A percentile compares a stretch with the other conserved stretches of the same genome.
phyloP scores from a whole-genome alignment of 2,329 filamentous ascomycete genomes.

The Arachnopeziza araneosa region DNA sequence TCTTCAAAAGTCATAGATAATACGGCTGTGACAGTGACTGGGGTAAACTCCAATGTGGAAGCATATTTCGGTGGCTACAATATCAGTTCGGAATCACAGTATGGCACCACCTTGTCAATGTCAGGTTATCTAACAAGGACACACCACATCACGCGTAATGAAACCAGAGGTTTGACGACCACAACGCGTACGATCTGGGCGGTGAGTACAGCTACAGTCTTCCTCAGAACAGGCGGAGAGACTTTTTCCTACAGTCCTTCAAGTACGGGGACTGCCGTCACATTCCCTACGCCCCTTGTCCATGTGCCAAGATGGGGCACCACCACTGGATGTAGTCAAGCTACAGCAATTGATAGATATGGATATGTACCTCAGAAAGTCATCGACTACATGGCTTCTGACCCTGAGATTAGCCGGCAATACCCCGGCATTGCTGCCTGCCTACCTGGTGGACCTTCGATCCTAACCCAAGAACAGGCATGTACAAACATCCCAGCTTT shows the following conservation, averaged over 20 bases:
- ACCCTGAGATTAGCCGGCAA: conserved; percentile 6
- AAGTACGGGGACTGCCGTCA: conserved; percentile 4
- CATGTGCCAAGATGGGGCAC: conserved; percentile 9
- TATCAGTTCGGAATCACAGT: neutral
- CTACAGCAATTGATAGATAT: conserved; percentile 5
- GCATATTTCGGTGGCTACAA: conserved; percentile 13
- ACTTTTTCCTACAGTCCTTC: neutral
- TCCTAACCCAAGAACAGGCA: neutral
- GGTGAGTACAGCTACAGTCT: neutral
- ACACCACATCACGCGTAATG: neutral
- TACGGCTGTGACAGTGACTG: neutral
- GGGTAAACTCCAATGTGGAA: conserved; percentile 16
- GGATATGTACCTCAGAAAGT: conserved; percentile 17
- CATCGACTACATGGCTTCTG: conserved; percentile 9
- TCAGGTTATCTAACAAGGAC: neutral
- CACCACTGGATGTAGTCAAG: neutral
- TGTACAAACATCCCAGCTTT: neutral
- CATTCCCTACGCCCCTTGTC: conserved; percentile 17
- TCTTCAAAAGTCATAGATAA: neutral
- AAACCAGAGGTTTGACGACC: neutral
- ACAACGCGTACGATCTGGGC: neutral
- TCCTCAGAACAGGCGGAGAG: neutral
- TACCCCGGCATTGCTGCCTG: conserved; percentile 12
- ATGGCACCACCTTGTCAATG: neutral
- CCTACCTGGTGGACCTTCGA: conserved; percentile 14